phyloP scores from a whole-genome alignment of 78 protist genomes.

The Guillardia theta region DNA sequence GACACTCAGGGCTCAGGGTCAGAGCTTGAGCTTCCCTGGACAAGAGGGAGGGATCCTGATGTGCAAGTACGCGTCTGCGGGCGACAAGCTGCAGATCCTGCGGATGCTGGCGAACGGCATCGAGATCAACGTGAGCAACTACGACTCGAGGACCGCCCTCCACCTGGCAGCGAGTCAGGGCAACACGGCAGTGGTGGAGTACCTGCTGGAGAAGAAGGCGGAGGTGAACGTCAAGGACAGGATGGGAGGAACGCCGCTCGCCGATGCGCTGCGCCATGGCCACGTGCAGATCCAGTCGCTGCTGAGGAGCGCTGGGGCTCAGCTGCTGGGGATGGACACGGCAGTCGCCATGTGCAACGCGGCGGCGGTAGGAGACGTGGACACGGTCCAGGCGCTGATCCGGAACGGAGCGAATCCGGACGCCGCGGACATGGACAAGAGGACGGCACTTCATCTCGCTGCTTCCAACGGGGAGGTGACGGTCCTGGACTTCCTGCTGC shows the following conservation, averaged over 20 bases:
- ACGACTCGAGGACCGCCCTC: background rate
- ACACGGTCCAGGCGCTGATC: background rate
- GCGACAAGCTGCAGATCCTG: background rate
- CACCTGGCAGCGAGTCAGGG: background rate
- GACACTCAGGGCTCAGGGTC: background rate
- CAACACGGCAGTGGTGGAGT: background rate
- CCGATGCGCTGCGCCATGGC: background rate
- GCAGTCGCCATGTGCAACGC: background rate
- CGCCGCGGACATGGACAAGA: conserved; percentile 62
- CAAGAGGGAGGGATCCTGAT: background rate
- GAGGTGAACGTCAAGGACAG: background rate
- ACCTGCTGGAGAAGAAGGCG: background rate
- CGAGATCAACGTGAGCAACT: background rate
- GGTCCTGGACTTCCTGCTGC: background rate
- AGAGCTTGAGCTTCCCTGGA: background rate
- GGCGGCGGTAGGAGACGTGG: background rate
- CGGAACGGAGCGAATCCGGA: conserved; percentile 23
- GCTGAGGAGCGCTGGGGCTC: background rate
- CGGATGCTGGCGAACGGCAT: background rate
- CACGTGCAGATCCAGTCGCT: background rate
- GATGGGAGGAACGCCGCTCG: background rate
- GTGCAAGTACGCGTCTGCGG: background rate
- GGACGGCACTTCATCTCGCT: background rate
- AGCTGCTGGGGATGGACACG: background rate
- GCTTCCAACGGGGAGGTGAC: background rate